These are phyloP conservation scores for Gossypium australe DNA, from an alignment of 345 rosid species.

Conservation along the genomic window DNA sequence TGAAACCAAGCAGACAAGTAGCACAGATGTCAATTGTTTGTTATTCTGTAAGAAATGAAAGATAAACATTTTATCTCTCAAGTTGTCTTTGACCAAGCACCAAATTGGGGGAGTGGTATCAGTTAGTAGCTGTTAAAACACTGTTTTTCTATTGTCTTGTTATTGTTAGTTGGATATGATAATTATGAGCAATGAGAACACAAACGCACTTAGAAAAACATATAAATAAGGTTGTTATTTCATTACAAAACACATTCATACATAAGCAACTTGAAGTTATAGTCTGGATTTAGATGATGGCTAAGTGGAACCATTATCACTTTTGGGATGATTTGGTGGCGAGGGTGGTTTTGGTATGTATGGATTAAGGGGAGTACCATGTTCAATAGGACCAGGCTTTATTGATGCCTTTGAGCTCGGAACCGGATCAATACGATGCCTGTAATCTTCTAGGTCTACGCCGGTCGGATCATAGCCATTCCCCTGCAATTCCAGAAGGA, in stretches of 20 bases:
- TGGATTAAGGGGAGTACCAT: conserved; percentile 61
- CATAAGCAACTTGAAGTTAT: not conserved
- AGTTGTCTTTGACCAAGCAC: not conserved
- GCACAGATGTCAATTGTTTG: not conserved
- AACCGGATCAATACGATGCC: conserved; percentile 41
- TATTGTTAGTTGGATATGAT: not conserved
- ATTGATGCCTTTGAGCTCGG: conserved; percentile 57
- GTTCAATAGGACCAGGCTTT: conserved; percentile 57
- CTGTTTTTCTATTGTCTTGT: not conserved
- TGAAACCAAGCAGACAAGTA: not conserved
- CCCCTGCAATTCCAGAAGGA: conserved; percentile 24
- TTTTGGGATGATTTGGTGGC: conserved; percentile 24
- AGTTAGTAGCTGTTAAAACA: not conserved
- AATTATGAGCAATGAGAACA: not conserved
- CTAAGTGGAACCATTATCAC: conserved; percentile 15
- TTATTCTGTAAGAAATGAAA: not conserved
- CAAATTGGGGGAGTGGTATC: not conserved
- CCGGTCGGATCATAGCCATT: conserved; percentile 11
- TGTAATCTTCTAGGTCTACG: conserved; percentile 51
- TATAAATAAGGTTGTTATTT: not conserved
- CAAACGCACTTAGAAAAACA: not conserved
- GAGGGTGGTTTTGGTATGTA: conserved; percentile 56
- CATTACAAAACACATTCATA: not conserved
- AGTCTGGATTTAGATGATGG: not conserved
- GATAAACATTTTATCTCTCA: not conserved